Conservation (phyloP, 2,329 filamentous ascomycete genomes). For the Trichoderma harzianum region DNA sequence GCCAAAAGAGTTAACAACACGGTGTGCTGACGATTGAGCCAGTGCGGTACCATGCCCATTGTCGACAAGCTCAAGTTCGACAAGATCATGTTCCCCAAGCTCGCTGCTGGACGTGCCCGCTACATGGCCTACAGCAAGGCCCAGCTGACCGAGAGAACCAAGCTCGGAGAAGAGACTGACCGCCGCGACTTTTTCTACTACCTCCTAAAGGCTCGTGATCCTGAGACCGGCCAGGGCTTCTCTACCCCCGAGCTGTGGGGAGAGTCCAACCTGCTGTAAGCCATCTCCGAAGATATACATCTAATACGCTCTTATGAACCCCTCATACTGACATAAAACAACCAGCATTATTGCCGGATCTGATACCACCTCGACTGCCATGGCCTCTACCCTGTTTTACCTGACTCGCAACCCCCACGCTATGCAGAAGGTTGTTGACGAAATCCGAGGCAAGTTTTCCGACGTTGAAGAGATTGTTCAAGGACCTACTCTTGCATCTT, state of each 20-base stretch:
- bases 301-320: background rate
- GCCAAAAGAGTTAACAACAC: background rate
- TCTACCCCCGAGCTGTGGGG: conserved; percentile 65
- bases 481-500: conserved; percentile 47
- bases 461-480: conserved; percentile 54
- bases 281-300: background rate
- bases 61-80: conserved; percentile 65
- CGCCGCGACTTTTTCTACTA: conserved; percentile 76
- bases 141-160: conserved; percentile 64
- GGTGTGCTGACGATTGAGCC: background rate
- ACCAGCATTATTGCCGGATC: conserved; percentile 64
- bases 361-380: conserved; percentile 68
- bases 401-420: conserved; percentile 51
- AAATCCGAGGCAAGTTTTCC: conserved; percentile 51
- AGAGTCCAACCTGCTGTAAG: conserved; percentile 64
- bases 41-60: conserved; percentile 71
- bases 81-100: conserved; percentile 63
- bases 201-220: conserved; percentile 67
- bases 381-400: conserved; percentile 62
- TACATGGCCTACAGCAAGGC: conserved; percentile 70
- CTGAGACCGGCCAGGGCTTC: conserved; percentile 66
- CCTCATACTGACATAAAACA: background rate
- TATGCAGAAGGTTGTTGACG: conserved; percentile 45
- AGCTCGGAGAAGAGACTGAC: conserved; percentile 61
- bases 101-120: conserved; percentile 62